Evolutionary conservation across 192 early-diverging fungal species (phyloP).

Genomic region (Chytriomyces confervae): DNA sequence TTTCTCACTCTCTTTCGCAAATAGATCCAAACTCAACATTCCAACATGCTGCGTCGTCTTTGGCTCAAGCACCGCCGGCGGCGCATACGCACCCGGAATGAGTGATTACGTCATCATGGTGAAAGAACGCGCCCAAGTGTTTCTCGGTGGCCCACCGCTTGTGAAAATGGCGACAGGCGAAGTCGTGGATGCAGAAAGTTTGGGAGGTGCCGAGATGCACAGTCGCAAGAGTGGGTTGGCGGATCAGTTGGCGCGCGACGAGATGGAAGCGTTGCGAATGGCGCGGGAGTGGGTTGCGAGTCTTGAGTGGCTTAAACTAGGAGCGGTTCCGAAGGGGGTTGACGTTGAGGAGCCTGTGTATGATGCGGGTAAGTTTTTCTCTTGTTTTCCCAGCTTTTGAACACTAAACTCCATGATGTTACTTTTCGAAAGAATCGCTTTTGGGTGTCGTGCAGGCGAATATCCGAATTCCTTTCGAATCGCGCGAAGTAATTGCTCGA

Average conservation of each 20-base stretch:
- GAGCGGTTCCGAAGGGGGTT: conserved; percentile 55
- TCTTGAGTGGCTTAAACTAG: conserved; percentile 55
- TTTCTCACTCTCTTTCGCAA: neutral
- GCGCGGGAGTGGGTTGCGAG: conserved; percentile 65
- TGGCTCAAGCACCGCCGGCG: conserved; percentile 71
- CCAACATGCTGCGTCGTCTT: conserved; percentile 70
- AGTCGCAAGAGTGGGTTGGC: conserved; percentile 66
- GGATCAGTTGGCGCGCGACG: conserved; percentile 68
- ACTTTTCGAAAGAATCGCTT: conserved; percentile 55
- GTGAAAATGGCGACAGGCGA: conserved; percentile 76
- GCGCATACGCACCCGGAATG: conserved; percentile 70
- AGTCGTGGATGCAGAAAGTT: conserved; percentile 64
- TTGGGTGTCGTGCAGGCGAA: conserved; percentile 70
- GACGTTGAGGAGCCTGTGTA: conserved; percentile 64
- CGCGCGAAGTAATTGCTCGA: conserved; percentile 68
- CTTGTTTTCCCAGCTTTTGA: neutral
- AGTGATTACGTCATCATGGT: conserved; percentile 73
- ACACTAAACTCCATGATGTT: neutral
- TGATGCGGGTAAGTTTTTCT: conserved; percentile 44
- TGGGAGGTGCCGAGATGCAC: conserved; percentile 77
- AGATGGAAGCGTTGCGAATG: conserved; percentile 66
- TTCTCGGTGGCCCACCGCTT: conserved; percentile 70
- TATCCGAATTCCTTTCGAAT: conserved; percentile 69
- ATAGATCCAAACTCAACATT: conserved; percentile 64
- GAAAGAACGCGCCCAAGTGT: conserved; percentile 71